A percentile compares a stretch with the other conserved stretches of the same genome.
Conservation (phyloP, 139 green algal species). For the Chlamydomonas sp. region DNA sequence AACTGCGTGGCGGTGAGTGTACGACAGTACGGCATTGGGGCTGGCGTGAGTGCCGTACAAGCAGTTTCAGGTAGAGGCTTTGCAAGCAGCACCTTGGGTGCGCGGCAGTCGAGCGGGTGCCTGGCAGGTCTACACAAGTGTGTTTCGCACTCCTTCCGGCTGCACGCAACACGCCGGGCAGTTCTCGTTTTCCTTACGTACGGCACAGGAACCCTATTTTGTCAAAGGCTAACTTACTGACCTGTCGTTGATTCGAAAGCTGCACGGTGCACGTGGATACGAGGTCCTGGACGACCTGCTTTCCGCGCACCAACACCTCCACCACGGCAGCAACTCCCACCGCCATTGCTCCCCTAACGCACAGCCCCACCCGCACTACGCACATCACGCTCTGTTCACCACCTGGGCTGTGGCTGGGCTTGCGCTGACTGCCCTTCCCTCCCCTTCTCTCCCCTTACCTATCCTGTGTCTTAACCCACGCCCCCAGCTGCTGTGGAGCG, state of each 20-base stretch:
- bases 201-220: background rate
- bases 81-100: too few relatives aligned
- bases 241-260: too few relatives aligned
- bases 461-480: background rate
- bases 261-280: too few relatives aligned
- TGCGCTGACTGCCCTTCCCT: background rate
- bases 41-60: background rate
- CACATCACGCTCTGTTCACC: background rate
- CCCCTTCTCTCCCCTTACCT: background rate
- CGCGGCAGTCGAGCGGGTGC: background rate
- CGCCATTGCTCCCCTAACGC: background rate
- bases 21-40: too few relatives aligned
- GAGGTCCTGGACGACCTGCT: too few relatives aligned
- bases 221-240: too few relatives aligned
- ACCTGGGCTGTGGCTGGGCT: background rate
- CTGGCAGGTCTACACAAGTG: background rate
- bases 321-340: background rate
- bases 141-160: background rate
- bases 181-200: background rate
- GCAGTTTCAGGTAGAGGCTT: too few relatives aligned
- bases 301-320: too few relatives aligned
- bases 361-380: background rate
- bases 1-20: slow-evolving; percentile 73
- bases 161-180: background rate
- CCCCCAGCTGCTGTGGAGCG: slow-evolving; percentile 49